A percentile compares a stretch with the other conserved stretches of the same genome.
Conservation (phyloP, 1,139 yeast species). For the Yamadazyma friedrichii region DNA sequence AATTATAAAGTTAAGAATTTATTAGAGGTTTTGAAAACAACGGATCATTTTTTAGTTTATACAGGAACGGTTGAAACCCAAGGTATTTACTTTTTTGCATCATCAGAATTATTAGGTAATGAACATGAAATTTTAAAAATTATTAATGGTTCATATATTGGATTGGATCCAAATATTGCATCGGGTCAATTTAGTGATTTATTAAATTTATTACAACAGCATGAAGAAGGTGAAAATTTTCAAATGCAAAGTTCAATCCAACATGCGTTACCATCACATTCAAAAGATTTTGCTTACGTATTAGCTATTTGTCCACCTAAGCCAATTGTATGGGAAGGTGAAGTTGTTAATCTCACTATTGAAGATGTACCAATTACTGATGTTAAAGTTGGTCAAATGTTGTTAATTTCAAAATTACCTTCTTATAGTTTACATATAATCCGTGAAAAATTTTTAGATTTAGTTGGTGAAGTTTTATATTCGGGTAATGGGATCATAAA, state of each 20-base stretch:
- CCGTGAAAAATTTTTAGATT: conserved; percentile 46
- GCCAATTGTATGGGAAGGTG: conserved; percentile 91
- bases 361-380: conserved; percentile 45
- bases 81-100: conserved; percentile 75
- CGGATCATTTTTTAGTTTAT: conserved; percentile 77
- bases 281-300: conserved; percentile 56
- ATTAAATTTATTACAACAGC: conserved; percentile 21
- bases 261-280: conserved; percentile 21
- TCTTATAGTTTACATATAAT: conserved; percentile 36
- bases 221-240: conserved; percentile 18
- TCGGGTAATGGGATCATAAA: conserved; percentile 34
- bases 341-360: conserved; percentile 58
- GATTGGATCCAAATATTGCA: conserved; percentile 30
- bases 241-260: conserved; percentile 15
- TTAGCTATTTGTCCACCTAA: conserved; percentile 76
- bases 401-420: conserved; percentile 57
- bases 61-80: conserved; percentile 72
- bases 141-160: conserved; percentile 44
- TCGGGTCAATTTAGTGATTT: conserved; percentile 32
- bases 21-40: conserved; percentile 54
- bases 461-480: conserved; percentile 53
- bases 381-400: conserved; percentile 66
- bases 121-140: conserved; percentile 43
- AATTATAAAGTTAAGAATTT: conserved; percentile 54
- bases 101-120: conserved; percentile 51